Base-by-base conservation (phyloP, 805 yeast genomes). In the Myxozyma monticola region DNA sequence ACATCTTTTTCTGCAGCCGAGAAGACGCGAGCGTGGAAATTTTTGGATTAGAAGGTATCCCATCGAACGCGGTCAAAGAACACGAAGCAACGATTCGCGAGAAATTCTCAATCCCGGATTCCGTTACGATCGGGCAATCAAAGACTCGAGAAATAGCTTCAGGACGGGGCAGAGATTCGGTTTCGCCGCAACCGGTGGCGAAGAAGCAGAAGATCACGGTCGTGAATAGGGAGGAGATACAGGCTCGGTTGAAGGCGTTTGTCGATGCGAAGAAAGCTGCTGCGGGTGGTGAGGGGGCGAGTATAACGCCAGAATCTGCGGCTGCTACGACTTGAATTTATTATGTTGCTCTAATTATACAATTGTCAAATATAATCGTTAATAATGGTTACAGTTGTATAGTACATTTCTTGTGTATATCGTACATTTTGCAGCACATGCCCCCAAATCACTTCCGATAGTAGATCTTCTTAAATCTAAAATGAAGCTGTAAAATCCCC, bases 401-500 rank as follows among this genome's bases (percentile, higher is more conserved):
- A 45, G 9, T 37, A 37, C 37, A 36, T 9, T 4, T 25, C 18
- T 37, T 37, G 29, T n/a, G n/a, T n/a, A n/a, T n/a, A n/a, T n/a
- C n/a, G n/a, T n/a, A n/a, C n/a, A 47, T 39, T 26, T 28, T 21
- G 17, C 36, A 33, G 17, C 18, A 37, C 18, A 29, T 12, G 12
- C 14, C 18, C 26, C 24, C n/a, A 28, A 17, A 24, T 50, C 51
- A 66, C 54, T 54, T 62, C 18, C 65, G 49, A 41, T 67, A 64
- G 37, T 48, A 53, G 15, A 61, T 43, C 48, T 57, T 48, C 48
- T 68, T 66, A 59, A 70, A 70, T 28, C 62, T 39, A 57, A 70
- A 70, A 57, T 69, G 67, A 33, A 70, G 59, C 49, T 64, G 64
- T 15, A 70, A 46, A 2, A 64, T 62, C 2, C 74, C 74, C 38